Percentiles rank a stretch among this genome's conserved stretches.
Conservation (phyloP, 495 filamentous ascomycete genomes). For the Chlorociboria aeruginascens region DNA sequence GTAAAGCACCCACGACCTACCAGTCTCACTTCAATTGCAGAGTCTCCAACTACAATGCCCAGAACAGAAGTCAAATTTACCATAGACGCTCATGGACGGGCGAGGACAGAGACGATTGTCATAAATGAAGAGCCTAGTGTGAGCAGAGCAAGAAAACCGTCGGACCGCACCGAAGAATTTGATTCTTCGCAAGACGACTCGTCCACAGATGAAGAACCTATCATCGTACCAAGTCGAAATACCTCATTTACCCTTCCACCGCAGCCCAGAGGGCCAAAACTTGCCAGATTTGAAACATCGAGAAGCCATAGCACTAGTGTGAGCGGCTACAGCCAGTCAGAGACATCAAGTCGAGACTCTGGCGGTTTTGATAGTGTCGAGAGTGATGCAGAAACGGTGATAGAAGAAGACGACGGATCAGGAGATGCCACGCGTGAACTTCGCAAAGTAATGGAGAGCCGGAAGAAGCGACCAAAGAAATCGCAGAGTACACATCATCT, state of each 20-base stretch:
- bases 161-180: conserved; percentile 1
- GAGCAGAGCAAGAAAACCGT: neutral
- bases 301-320: conserved; percentile 10
- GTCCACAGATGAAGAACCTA: conserved; percentile 54
- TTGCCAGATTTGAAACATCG: conserved; percentile 13
- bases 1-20: conserved; percentile 33
- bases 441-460: conserved; percentile 57
- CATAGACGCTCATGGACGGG: conserved; percentile 60
- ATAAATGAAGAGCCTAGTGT: conserved; percentile 24
- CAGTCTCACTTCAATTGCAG: conserved; percentile 39
- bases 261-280: conserved; percentile 18
- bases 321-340: conserved; percentile 14
- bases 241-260: conserved; percentile 47
- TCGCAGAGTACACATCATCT: conserved; percentile 7
- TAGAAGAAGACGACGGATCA: conserved; percentile 30
- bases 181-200: conserved; percentile 24
- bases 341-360: conserved; percentile 17
- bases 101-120: conserved; percentile 56
- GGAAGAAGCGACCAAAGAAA: conserved; percentile 33
- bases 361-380: conserved; percentile 22
- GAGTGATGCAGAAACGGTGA: conserved; percentile 47
- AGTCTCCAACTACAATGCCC: conserved; percentile 27
- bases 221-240: conserved; percentile 51
- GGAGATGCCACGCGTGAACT: conserved; percentile 51
- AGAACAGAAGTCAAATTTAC: conserved; percentile 52